Conservation (phyloP, 805 yeast species). For the Sugiyamaella chiloensis region DNA sequence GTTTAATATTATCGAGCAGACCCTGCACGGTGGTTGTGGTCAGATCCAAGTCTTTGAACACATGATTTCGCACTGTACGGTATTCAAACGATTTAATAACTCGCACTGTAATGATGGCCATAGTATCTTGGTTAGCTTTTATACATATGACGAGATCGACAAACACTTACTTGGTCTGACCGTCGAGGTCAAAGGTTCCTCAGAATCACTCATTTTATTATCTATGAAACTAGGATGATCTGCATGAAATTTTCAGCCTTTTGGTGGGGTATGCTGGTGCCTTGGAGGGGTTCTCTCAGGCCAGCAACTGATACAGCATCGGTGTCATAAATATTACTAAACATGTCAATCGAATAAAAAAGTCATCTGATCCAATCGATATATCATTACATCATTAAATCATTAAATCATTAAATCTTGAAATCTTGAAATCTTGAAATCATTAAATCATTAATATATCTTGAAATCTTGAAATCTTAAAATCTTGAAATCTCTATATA, state of each 20-base stretch:
- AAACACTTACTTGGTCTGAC: constrained; percentile 58
- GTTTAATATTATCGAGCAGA: constrained; percentile 49
- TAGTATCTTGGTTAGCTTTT: constrained; percentile 21
- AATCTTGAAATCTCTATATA: too few species aligned
- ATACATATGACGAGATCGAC: neutral
- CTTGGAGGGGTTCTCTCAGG: too few species aligned
- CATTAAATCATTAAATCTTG: too few species aligned
- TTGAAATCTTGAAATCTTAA: too few species aligned
- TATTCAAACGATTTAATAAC: constrained; percentile 83
- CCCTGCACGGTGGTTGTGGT: constrained; percentile 62
- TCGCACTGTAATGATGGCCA: constrained; percentile 75
- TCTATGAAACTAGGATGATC: neutral
- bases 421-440: too few species aligned
- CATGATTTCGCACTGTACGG: constrained; percentile 28
- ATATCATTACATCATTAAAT: too few species aligned
- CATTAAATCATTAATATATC: too few species aligned
- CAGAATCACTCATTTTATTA: neutral
- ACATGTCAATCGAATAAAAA: too few species aligned
- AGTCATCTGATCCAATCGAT: too few species aligned
- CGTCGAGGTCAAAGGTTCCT: constrained; percentile 75
- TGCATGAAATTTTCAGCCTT: neutral
- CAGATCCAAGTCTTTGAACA: constrained; percentile 66
- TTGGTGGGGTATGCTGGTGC: neutral
- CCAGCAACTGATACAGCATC: too few species aligned
- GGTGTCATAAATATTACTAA: too few species aligned